Base-by-base conservation (phyloP, 108 stramenopile species). In the Nitzschia sp. region DNA sequence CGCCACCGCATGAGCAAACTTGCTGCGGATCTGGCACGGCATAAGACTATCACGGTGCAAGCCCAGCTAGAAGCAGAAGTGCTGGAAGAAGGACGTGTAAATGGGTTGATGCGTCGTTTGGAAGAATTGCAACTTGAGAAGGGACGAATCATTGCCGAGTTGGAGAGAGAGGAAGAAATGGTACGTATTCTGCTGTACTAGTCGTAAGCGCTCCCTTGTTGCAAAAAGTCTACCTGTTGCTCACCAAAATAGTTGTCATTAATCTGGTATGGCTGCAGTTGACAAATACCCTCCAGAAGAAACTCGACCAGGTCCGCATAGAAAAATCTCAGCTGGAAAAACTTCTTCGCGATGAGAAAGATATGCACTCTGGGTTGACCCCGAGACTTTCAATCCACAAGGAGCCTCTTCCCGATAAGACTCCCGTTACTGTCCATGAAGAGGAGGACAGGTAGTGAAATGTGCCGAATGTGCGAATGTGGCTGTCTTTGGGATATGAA, bases 81-180 rank as follows among this genome's bases (percentile, higher is more conserved):
- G 9, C n/a, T 60, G 25, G 80, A 81, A 36, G 80, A 81, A 47
- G 69, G 80, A 2, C 57, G 76, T 8, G 67, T 81, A 32, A 81
- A 81, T 53, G 35, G 57, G 16, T 55, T 81, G 4, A 74, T 81
- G 76, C 62, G 76, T 6, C 58, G 63, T 26, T 15, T 81, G 38
- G 80, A 81, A 38, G 38, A 17, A 2, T 34, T 81, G 23, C 72
- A 81, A 30, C 45, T 53, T 38, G 80, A 81, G 66, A 81, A 81
- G 72, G 73, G 80, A 25, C 55, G 76, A 15, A 76, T 81, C 55
- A 60, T 81, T 26, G 13, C 69, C 21, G 80, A 81, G 45, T 61
- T 81, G 53, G 80, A 81, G 29, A 46, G 76, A 28, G 80, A 81
- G 59, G 80, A 81, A 60, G 80, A 81, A 69, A 69, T 81, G 76